phyloP scores from a whole-genome alignment of 1,139 yeast species.

The Candida sanyaensis region DNA sequence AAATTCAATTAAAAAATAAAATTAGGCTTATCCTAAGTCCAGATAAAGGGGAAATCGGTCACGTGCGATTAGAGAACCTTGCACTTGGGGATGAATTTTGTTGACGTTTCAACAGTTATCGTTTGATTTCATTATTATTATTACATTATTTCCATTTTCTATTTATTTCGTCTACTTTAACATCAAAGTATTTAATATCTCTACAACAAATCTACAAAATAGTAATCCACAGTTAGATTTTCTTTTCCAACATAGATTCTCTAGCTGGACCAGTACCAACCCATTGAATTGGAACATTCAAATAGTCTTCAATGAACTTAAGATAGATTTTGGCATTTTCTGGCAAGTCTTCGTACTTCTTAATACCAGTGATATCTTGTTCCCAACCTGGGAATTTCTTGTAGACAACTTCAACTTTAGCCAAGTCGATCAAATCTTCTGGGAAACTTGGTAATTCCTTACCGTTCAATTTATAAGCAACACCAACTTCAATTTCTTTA shows the following conservation, averaged over 20 bases:
- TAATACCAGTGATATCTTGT: conserved; percentile 72
- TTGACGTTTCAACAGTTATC: too few species aligned
- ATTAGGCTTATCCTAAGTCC: neutral
- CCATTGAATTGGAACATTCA: conserved; percentile 89
- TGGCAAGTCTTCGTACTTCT: conserved; percentile 77
- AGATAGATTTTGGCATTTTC: conserved; percentile 83
- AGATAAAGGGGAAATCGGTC: neutral
- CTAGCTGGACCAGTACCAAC: conserved; percentile 99
- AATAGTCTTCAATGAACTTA: conserved; percentile 79
- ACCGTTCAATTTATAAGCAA: conserved; percentile 79
- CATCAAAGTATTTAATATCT: too few species aligned
- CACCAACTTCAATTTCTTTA: conserved; percentile 84
- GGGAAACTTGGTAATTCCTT: conserved; percentile 80
- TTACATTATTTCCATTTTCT: too few species aligned
- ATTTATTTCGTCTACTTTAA: too few species aligned
- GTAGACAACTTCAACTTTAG: conserved; percentile 88
- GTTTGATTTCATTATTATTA: too few species aligned
- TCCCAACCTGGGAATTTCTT: conserved; percentile 95
- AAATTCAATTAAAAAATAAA: neutral
- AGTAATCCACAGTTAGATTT: conserved; percentile 7
- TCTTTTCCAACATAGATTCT: conserved; percentile 70
- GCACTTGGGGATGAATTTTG: too few species aligned
- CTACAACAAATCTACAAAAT: too few species aligned
- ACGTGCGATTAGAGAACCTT: neutral
- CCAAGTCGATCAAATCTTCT: conserved; percentile 80